Base-by-base conservation (phyloP, 495 filamentous ascomycete species). In the Penicillium argentinense region DNA sequence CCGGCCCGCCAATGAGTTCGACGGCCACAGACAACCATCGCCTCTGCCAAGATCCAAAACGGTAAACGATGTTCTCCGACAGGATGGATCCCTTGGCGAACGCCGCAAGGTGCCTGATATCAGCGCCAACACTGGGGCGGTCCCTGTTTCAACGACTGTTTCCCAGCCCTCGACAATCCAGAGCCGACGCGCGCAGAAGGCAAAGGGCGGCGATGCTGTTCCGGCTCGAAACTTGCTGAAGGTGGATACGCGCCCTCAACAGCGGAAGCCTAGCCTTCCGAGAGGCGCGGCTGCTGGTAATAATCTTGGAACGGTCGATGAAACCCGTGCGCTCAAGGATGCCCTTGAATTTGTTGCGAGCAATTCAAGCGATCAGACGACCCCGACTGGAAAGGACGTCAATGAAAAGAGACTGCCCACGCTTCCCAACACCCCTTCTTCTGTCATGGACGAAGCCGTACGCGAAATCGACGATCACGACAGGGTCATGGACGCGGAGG, bases 371-470 rank as follows among this genome's bases (percentile, higher is more conserved):
- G 59, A 63, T 22, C 44, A 54, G 14, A 43, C 52, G 11, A 69
- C 71, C 3, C 71, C 69, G 23, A 71, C 56, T 2, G 54, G 61
- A 1, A 47, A 50, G 6, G 50, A 56, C 41, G 42, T 54, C n/a
- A 56, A 53, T 19, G 63, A 74, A 12, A 76, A 76, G 41, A 47
- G 73, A 36, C 66, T 76, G 11, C 73, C 73, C 3, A 70, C 71
- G 5, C 56, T 76, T 6, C 73, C 73, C 16, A 76, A 75, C 40
- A 66, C 68, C 1, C 73, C 73, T 11, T 75, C 71, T 0, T 74
- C 71, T 1, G 73, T 74, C 24, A 73, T 74, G 73, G 69, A 74
- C 13, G 72, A 73, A 40, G 72, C 68, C 6, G 57, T 75, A 12
- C 67, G 64, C 7, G 71, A 66, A 9, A 67, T 75, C 24, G 68